phyloP scores from a whole-genome alignment of 495 filamentous ascomycete species.

The Podospora pseudoanserina region DNA sequence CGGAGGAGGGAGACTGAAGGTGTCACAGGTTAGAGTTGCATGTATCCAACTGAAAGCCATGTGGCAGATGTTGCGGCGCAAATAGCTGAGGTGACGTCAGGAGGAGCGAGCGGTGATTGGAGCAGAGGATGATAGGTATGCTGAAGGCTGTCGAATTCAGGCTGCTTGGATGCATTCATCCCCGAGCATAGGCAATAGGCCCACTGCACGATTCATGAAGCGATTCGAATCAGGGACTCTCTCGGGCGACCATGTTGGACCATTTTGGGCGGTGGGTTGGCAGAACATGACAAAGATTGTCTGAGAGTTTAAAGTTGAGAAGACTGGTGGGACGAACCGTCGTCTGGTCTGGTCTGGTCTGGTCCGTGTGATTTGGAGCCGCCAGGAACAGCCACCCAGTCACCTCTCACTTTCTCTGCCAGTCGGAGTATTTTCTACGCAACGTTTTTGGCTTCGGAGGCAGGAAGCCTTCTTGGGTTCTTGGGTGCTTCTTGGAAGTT shows the following conservation, averaged over 20 bases:
- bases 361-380: background rate
- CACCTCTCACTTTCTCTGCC: too few relatives aligned
- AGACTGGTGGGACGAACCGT: too few relatives aligned
- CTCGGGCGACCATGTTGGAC: background rate
- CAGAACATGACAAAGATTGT: background rate
- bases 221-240: background rate
- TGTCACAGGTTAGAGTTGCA: background rate
- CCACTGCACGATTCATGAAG: conserved; percentile 3
- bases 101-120: background rate
- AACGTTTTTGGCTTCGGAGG: too few relatives aligned
- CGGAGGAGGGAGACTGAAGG: background rate
- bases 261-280: background rate
- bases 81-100: background rate
- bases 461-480: too few relatives aligned
- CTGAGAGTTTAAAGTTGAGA: background rate
- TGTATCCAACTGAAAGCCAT: background rate
- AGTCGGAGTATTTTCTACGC: too few relatives aligned
- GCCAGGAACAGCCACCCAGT: background rate
- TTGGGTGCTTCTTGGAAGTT: too few relatives aligned
- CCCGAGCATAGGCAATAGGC: background rate
- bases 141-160: background rate
- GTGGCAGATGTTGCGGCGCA: background rate
- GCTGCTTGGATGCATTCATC: conserved; percentile 1
- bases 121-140: background rate
- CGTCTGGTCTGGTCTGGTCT: too few relatives aligned